Base-by-base conservation (phyloP, 768 basidiomycete species). In the Serpula lacrymans region DNA sequence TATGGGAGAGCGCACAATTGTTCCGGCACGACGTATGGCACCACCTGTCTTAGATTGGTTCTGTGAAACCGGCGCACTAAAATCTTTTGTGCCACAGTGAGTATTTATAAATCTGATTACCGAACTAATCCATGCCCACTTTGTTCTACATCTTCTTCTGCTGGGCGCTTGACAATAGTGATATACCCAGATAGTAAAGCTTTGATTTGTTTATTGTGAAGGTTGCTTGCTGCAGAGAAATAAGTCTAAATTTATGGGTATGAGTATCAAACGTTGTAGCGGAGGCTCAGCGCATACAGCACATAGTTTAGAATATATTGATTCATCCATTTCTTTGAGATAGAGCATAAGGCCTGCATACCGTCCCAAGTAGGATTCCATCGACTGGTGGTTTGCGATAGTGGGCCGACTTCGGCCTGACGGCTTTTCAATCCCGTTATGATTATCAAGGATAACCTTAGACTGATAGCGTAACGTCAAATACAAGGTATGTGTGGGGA, bases 261-360 rank as follows among this genome's bases (percentile, higher is more conserved):
- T 26, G 50, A 31, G 14, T 14, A 25, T 29, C 2, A 25, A 36
- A 21, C 28, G 7, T 36, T 14, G 26, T 37, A 27, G 38, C 14
- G 10, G 14, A 10, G 10, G 10, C 28, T 29, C 10, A 27, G 12
- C 8, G 72, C 86, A 42, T 54, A 95, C 95, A 27, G 85, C 90
- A 55, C 93, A 97, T 22, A 97, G 65, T 55, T 88, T 90, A 30
- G 82, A 85, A 58, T 97, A 98, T 17, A 87, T 64, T 40, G 64
- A 67, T 59, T 96, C 90, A 45, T 96, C 93, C 88, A 97, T 95
- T 68, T 98, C 95, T 59, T 91, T 94, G 42, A 97, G 65, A 57
- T 95, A 98, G 13, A 97, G 70, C 63, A 98, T 79, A 38, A 98
- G 62, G 1, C 94, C 94, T 22, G 85, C 78, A 62, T 97, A 98